phyloP scores from a whole-genome alignment of 345 rosid genomes.

The Moricandia arvensis region DNA sequence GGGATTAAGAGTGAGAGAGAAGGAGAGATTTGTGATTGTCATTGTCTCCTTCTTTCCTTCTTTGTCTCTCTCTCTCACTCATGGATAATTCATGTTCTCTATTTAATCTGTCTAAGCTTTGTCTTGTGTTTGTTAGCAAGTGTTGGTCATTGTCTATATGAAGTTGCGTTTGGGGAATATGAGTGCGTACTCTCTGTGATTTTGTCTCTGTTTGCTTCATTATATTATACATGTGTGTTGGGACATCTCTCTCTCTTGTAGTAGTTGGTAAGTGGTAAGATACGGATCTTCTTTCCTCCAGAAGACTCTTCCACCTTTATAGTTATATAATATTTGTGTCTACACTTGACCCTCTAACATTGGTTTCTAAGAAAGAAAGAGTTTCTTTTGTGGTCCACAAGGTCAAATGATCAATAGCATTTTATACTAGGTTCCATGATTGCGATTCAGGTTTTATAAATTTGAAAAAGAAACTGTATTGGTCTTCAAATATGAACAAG shows the following conservation, averaged over 20 bases:
- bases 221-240: constrained; percentile 6
- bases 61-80: not conserved
- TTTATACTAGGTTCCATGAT: not conserved
- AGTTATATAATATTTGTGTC: constrained; percentile 4
- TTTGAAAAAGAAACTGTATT: not conserved
- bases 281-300: constrained; percentile 16
- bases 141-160: constrained; percentile 10
- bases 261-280: constrained; percentile 16
- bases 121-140: constrained; percentile 34
- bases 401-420: not conserved
- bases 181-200: not conserved
- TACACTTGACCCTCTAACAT: not conserved
- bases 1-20: constrained; percentile 9
- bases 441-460: no score
- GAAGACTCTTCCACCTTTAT: not conserved
- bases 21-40: constrained; percentile 1
- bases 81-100: constrained; percentile 37
- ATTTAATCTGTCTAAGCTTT: constrained; percentile 28
- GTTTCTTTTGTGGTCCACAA: constrained; percentile 1
- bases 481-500: no score
- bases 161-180: constrained; percentile 26
- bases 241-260: constrained; percentile 28
- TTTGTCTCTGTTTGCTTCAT: constrained; percentile 10
- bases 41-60: not conserved
- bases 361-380: not conserved